Evolutionary conservation across 225 moss, liverwort and hornwort species (phyloP), one percentile per base, ranked within the genome.

Genomic region (Bryoerythrophyllum caledonicum): DNA sequence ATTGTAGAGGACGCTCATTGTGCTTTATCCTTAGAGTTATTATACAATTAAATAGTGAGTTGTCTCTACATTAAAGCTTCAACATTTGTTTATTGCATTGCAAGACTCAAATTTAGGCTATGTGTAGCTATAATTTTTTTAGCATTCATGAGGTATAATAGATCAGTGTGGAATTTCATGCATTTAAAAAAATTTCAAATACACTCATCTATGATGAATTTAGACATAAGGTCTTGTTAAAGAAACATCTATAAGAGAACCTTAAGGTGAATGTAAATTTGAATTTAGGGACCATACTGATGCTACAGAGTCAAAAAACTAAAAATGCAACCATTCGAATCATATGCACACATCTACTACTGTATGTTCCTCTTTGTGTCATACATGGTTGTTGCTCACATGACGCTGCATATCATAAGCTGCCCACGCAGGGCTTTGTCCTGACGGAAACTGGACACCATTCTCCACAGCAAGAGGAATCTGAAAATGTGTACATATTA

Each of bases 381-480:
- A 83, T 52, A 76, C 62, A 79, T 86, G 83, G 32, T 76, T 78
- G 67, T 78, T 86, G 81, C 79, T 85, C 88, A 86, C 81, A 85
- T 83, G 85, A 74, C 81, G 84, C 74, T 86, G 85, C 79, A 86
- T 78, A 35, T 83, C 81, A 58, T 86, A 83, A 63, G 85, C 67
- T 77, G 52, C 74, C 85, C 88, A 88, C 8, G 76, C 55, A 59
- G 88, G 81, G 11, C 74, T 79, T 79, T 82, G 85, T 51, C 81
- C 81, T 0, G 76, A 71, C 1, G 70, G 73, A 88, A 83, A 88
- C 0, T 62, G 9, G 71, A 68, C 76, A 81, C 85, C 83, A 83
- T 88, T 88, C 83, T 88, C 88, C 79, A 88, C 79, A 32, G 43
- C 79, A 61, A 83, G 83, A 78, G 83, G 85, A 0, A 88, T 83